Evolutionary conservation across 306 rosid genomes (phyloP), one percentile per base, ranked within the genome.

Genomic region (Lathyrus aphaca): DNA sequence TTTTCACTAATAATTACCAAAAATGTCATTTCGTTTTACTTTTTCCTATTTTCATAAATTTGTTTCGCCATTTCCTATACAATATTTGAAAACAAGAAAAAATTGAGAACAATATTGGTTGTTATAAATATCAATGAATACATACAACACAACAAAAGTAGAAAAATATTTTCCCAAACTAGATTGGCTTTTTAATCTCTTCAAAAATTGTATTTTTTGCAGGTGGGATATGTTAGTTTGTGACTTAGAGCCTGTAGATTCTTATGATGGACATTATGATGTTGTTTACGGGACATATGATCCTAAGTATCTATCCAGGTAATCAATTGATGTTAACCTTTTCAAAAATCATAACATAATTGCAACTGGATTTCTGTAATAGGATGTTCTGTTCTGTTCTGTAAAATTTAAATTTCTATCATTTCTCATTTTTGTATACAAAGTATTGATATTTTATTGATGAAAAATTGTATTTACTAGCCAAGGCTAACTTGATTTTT

Each of bases 181-280:
- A 63, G 19, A 65, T 5, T 12, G 27, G 27, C 57, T 65, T 35
- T 35, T 45, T 46, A 66, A 45, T 68, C 64, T 74, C 78, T 81
- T 68, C 25, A 55, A 21, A 68, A n/a, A 1, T 16, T 38, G 17
- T 51, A 49, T 43, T 49, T 56, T 59, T 75, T 76, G 58, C 86
- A 94, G 98, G 86, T 94, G 98, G 98, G 98, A 94, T 86, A 85
- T 82, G 86, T 88, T 94, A 82, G 86, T 90, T 64, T 86, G 92
- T 63, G 95, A 90, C 85, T 84, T 90, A 81, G 97, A 90, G 79
- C 73, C 82, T 74, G 72, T 94, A 72, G 95, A 94, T 72, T 77
- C 96, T 76, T 87, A 76, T 57, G 95, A 88, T 65, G 98, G 98
- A 63, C 96, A 94, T 70, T 89, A 76, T 68, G 97, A 94, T 73